Evolutionary conservation across 768 basidiomycete genomes (phyloP).

Genomic region (Rhizopogon rudus): DNA sequence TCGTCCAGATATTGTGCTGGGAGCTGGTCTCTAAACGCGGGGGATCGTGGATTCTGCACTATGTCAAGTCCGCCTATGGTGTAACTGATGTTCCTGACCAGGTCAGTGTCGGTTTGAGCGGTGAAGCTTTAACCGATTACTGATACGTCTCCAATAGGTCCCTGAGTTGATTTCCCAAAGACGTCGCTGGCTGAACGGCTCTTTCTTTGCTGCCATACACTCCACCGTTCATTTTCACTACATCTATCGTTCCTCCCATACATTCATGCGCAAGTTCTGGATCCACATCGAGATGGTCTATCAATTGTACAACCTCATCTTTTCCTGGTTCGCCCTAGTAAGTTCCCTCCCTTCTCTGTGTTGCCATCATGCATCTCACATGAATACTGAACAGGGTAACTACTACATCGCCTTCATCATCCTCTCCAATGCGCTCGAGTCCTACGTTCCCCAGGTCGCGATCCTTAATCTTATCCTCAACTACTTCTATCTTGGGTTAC

Average conservation of each 20-base stretch:
- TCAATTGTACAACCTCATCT: constrained; percentile 85
- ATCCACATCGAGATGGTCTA: constrained; percentile 94
- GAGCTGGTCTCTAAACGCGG: constrained; percentile 94
- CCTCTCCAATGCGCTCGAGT: constrained; percentile 69
- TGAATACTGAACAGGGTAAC: constrained; percentile 53
- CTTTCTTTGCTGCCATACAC: constrained; percentile 96
- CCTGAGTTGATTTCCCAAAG: constrained; percentile 95
- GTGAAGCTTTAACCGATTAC: no score
- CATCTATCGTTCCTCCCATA: constrained; percentile 87
- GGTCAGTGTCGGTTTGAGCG: constrained; percentile 29
- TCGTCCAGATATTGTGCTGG: constrained; percentile 83
- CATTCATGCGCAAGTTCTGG: constrained; percentile 83
- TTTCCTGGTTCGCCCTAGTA: constrained; percentile 87
- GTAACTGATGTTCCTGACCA: constrained; percentile 93
- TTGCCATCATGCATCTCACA: neutral
- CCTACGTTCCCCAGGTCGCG: constrained; percentile 54
- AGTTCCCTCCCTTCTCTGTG: constrained; percentile 16
- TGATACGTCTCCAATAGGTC: constrained; percentile 37
- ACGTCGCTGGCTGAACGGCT: constrained; percentile 95
- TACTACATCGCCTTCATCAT: constrained; percentile 88
- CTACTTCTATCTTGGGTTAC: constrained; percentile 84
- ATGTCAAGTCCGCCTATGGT: constrained; percentile 92
- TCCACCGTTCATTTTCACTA: constrained; percentile 91
- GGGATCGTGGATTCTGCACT: constrained; percentile 89
- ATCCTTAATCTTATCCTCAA: constrained; percentile 74